Evolutionary conservation across 2,329 filamentous ascomycete species (phyloP).

Genomic region (Coniochaeta pulveracea): DNA sequence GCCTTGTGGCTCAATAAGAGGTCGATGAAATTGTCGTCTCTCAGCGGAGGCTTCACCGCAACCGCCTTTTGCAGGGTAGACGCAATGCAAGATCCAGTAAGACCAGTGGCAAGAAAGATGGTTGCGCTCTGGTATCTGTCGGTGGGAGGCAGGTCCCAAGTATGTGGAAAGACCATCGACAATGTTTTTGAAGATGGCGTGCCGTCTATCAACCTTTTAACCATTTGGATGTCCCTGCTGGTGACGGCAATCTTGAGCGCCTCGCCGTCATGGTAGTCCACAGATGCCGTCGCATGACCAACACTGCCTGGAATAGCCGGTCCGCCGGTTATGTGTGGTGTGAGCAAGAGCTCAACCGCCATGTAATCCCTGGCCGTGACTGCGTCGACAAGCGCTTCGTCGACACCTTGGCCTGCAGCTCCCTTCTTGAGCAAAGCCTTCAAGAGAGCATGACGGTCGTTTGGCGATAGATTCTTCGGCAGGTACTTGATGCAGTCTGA

Average conservation of each 20-base stretch:
- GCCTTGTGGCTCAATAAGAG: slow-evolving; percentile 39
- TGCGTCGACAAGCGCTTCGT: slow-evolving; percentile 39
- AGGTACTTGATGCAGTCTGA: slow-evolving; percentile 38
- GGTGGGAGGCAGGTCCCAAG: slow-evolving; percentile 26
- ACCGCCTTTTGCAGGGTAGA: slow-evolving; percentile 41
- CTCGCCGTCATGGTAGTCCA: slow-evolving; percentile 38
- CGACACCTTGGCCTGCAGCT: slow-evolving; percentile 31
- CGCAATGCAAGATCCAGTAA: slow-evolving; percentile 34
- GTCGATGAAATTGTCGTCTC: slow-evolving; percentile 39
- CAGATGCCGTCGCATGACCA: slow-evolving; percentile 38
- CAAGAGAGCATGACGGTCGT: slow-evolving; percentile 32
- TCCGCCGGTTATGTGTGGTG: slow-evolving; percentile 30
- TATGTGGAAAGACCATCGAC: slow-evolving; percentile 34
- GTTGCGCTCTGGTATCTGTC: slow-evolving; percentile 37
- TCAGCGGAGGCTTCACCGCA: slow-evolving; percentile 29
- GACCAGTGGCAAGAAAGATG: slow-evolving; percentile 34
- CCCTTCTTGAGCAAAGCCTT: slow-evolving; percentile 36
- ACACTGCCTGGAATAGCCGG: slow-evolving; percentile 19
- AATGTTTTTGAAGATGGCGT: slow-evolving; percentile 36
- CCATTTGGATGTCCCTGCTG: slow-evolving; percentile 30
- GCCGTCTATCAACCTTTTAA: slow-evolving; percentile 31
- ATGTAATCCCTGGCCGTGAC: slow-evolving; percentile 34
- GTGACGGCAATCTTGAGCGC: slow-evolving; percentile 38
- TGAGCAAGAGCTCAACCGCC: slow-evolving; percentile 37
- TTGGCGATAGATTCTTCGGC: slow-evolving; percentile 31